These are phyloP conservation scores for Pinus tabuliformis DNA, from an alignment of 75 land plant species.

Conservation along the genomic window DNA sequence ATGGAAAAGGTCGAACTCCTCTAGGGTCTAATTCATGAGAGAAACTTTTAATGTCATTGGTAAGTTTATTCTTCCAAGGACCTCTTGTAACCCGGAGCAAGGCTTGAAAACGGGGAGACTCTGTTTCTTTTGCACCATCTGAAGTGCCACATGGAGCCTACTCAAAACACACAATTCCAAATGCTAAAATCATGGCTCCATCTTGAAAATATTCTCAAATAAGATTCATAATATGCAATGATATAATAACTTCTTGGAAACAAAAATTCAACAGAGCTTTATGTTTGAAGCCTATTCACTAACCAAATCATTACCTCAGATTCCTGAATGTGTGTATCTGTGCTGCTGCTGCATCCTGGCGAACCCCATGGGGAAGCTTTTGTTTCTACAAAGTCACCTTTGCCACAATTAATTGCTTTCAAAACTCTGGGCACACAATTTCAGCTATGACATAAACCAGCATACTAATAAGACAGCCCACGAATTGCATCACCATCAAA, in stretches of 20 bases:
- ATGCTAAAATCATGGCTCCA: neutral
- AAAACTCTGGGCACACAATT: neutral
- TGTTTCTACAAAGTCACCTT: neutral
- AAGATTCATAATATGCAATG: neutral
- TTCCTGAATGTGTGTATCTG: slow-evolving; percentile 45
- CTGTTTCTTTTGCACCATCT: slow-evolving; percentile 89
- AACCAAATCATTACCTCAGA: slow-evolving; percentile 18
- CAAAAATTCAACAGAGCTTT: neutral
- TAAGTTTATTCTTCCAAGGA: slow-evolving; percentile 69
- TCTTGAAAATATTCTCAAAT: neutral
- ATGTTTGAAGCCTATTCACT: neutral
- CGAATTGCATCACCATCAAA: neutral
- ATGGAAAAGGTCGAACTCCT: slow-evolving; percentile 84
- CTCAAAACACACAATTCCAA: neutral
- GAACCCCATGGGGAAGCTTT: slow-evolving; percentile 24
- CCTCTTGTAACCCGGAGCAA: slow-evolving; percentile 81
- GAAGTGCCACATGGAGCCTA: slow-evolving; percentile 56
- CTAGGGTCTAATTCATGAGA: slow-evolving; percentile 97
- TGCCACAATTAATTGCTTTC: neutral
- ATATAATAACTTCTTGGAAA: neutral
- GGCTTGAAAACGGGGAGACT: slow-evolving; percentile 97
- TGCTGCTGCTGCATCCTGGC: slow-evolving; percentile 38
- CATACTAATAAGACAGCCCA: too few relatives aligned
- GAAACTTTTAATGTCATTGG: slow-evolving; percentile 89
- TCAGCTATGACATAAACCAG: neutral